phyloP scores from a whole-genome alignment of 345 rosid genomes.

The Microcos paniculata region DNA sequence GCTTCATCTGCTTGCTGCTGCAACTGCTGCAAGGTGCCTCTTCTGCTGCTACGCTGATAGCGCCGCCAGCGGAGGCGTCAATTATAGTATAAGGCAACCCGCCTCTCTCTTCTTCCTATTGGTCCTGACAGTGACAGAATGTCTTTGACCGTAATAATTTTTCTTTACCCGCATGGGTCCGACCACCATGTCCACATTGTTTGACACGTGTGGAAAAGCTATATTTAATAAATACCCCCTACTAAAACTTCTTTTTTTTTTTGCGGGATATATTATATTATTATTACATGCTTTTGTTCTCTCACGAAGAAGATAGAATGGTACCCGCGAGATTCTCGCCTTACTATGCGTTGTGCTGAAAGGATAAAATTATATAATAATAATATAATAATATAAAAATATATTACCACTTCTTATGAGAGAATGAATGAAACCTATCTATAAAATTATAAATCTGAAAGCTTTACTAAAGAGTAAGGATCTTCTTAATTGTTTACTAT shows the following conservation, averaged over 20 bases:
- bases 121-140: conserved; percentile 25
- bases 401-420: too few relatives aligned
- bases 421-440: too few relatives aligned
- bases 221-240: too few relatives aligned
- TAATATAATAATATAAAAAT: too few relatives aligned
- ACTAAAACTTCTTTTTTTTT: not conserved
- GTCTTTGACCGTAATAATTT: conserved; percentile 38
- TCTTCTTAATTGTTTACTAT: too few relatives aligned
- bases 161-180: not conserved
- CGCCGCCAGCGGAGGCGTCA: conserved; percentile 57
- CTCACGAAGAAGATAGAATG: not conserved
- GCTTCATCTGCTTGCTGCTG: not conserved
- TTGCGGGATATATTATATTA: not conserved
- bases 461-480: too few relatives aligned
- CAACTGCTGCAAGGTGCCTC: too few relatives aligned
- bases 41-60: conserved; percentile 42
- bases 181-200: too few relatives aligned
- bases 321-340: conserved; percentile 62
- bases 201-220: conserved; percentile 42
- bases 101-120: not conserved
- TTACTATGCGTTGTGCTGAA: conserved; percentile 31
- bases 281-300: conserved; percentile 31
- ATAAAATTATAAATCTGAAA: too few relatives aligned
- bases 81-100: conserved; percentile 69
- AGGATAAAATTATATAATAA: too few relatives aligned